These are phyloP conservation scores for Schoenoplectus triqueter DNA, from an alignment of 202 grass and related monocot genomes.

Conservation along the genomic window DNA sequence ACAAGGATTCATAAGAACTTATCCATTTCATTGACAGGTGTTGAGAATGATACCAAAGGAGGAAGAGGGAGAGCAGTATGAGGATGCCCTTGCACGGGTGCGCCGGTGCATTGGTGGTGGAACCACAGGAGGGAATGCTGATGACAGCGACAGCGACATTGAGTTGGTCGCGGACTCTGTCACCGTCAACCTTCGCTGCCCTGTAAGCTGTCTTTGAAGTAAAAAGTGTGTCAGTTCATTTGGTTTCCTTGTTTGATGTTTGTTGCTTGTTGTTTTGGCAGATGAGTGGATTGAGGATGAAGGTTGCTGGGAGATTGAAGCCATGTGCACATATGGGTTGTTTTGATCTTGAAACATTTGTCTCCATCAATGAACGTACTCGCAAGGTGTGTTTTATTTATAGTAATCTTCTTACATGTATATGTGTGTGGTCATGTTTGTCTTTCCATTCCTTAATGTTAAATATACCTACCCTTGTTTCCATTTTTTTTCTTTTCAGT, in stretches of 20 bases:
- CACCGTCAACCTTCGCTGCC: conserved; percentile 83
- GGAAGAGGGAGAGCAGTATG: conserved; percentile 74
- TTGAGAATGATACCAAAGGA: conserved; percentile 79
- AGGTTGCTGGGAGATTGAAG: conserved; percentile 80
- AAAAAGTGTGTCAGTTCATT: conserved; percentile 18
- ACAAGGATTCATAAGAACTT: not conserved
- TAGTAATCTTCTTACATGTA: not conserved
- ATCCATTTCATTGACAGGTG: conserved; percentile 47
- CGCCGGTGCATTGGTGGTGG: conserved; percentile 82
- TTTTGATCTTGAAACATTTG: conserved; percentile 94
- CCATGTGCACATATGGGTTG: conserved; percentile 77
- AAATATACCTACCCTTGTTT: not conserved
- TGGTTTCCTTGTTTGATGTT: conserved; percentile 10
- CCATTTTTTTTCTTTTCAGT: not conserved
- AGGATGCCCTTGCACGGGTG: conserved; percentile 75
- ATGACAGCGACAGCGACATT: conserved; percentile 81
- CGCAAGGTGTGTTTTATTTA: conserved; percentile 57
- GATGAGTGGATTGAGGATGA: conserved; percentile 87
- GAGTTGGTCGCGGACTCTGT: conserved; percentile 84
- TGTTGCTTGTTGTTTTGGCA: conserved; percentile 41
- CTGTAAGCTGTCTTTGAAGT: conserved; percentile 53
- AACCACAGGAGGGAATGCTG: conserved; percentile 43
- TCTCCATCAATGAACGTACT: conserved; percentile 77
- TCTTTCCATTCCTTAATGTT: conserved; percentile 25
- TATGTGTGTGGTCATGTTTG: not conserved